Conservation (phyloP, 2,329 filamentous ascomycete species). For the Calonectria naviculata region DNA sequence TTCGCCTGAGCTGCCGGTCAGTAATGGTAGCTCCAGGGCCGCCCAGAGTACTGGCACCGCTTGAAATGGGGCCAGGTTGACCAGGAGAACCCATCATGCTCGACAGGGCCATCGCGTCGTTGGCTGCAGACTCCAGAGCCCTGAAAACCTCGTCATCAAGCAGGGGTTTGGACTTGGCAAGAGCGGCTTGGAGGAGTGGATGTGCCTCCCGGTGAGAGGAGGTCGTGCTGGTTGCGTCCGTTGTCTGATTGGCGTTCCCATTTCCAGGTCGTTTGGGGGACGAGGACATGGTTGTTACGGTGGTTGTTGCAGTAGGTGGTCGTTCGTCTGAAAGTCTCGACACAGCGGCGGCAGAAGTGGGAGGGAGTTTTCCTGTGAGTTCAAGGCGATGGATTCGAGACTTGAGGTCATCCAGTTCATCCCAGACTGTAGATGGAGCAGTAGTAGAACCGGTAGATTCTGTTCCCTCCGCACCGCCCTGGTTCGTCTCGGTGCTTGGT, state of each 20-base stretch:
- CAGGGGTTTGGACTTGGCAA: slow-evolving; percentile 80
- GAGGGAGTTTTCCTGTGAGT: slow-evolving; percentile 86
- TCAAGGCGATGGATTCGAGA: slow-evolving; percentile 92
- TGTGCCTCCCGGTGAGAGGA: slow-evolving; percentile 70
- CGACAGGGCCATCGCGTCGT: slow-evolving; percentile 83
- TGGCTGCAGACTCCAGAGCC: slow-evolving; percentile 82
- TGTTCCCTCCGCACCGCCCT: slow-evolving; percentile 70
- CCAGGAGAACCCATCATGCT: slow-evolving; percentile 81
- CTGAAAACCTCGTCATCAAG: slow-evolving; percentile 79
- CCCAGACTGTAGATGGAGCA: slow-evolving; percentile 95
- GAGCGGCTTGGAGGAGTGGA: slow-evolving; percentile 82
- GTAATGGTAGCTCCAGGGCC: slow-evolving; percentile 67
- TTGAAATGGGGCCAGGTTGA: slow-evolving; percentile 75
- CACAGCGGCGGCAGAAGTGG: slow-evolving; percentile 84
- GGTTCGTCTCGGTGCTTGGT: slow-evolving; percentile 43
- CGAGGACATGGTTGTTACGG: slow-evolving; percentile 88
- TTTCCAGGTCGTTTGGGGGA: slow-evolving; percentile 78
- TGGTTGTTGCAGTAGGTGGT: slow-evolving; percentile 90
- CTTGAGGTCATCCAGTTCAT: slow-evolving; percentile 95
- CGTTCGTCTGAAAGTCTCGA: slow-evolving; percentile 81
- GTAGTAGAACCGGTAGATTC: slow-evolving; percentile 91
- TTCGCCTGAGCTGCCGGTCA: slow-evolving; percentile 88
- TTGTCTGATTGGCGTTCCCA: slow-evolving; percentile 32
- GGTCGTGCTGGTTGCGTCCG: slow-evolving; percentile 53
- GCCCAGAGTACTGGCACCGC: slow-evolving; percentile 69